phyloP scores from a whole-genome alignment of 1,284 basidiomycete species.

The Heterobasidion occidentale region DNA sequence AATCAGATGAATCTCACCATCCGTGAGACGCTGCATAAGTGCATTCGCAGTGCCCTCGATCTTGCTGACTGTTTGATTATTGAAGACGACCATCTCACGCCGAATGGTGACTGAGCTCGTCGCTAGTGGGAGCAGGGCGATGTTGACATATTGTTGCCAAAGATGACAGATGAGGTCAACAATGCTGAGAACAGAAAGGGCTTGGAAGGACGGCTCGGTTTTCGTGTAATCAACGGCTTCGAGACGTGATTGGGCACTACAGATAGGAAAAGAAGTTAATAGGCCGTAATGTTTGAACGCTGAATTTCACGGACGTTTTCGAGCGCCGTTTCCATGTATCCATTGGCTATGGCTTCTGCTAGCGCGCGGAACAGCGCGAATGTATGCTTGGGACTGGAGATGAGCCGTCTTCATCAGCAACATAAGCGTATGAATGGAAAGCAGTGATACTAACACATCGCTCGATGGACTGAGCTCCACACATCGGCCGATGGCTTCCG shows the following conservation, averaged over 20 bases:
- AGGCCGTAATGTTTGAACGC: background rate
- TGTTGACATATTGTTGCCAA: constrained; percentile 95
- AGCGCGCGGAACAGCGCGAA: constrained; percentile 82
- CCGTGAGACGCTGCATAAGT: constrained; percentile 78
- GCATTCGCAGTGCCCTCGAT: constrained; percentile 85
- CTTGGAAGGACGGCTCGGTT: constrained; percentile 73
- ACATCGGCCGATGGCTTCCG: constrained; percentile 88
- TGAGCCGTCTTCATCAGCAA: constrained; percentile 1
- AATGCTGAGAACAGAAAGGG: constrained; percentile 59
- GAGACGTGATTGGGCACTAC: constrained; percentile 65
- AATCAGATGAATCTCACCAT: constrained; percentile 47
- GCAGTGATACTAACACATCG: constrained; percentile 64
- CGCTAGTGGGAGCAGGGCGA: constrained; percentile 86
- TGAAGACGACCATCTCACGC: constrained; percentile 91
- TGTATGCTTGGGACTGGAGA: constrained; percentile 77
- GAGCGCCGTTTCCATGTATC: constrained; percentile 86
- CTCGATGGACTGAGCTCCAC: constrained; percentile 76
- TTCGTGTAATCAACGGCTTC: constrained; percentile 66
- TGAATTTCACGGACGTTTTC: constrained; percentile 64
- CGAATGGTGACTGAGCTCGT: constrained; percentile 81
- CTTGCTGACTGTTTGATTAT: constrained; percentile 82
- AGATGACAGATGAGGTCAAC: constrained; percentile 91
- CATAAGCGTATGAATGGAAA: constrained; percentile 1
- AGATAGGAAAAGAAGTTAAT: constrained; percentile 8
- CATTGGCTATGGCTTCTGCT: constrained; percentile 81